These are phyloP conservation scores for Penicillium sp. DNA, from an alignment of 2,329 filamentous ascomycete species.

Conservation along the genomic window DNA sequence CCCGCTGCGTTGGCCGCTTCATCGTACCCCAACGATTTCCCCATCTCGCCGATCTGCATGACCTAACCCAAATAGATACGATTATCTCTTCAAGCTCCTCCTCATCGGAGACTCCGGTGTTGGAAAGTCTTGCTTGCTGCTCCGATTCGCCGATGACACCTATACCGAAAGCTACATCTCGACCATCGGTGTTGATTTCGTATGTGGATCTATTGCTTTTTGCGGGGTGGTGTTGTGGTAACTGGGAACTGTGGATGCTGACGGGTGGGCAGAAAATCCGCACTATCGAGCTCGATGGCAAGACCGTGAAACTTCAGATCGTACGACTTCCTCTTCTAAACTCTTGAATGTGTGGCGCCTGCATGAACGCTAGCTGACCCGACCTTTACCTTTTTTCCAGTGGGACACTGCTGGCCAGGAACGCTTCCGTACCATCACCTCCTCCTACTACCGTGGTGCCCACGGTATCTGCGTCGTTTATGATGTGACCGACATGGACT, in stretches of 20 bases:
- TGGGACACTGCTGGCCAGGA: conserved; percentile 99
- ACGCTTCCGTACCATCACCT: conserved; percentile 99
- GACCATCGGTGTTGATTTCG: conserved; percentile 98
- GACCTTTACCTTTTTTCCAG: conserved; percentile 56
- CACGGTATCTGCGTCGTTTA: conserved; percentile 99
- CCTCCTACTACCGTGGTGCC: conserved; percentile 98
- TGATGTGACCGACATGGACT: conserved; percentile 99
- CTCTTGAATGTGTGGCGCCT: background rate
- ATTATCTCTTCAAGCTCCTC: conserved; percentile 99
- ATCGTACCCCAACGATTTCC: conserved; percentile 10
- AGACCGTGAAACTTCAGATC: conserved; percentile 99
- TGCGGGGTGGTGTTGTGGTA: conserved; percentile 11
- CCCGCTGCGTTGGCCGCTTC: conserved; percentile 4
- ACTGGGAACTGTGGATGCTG: conserved; percentile 25
- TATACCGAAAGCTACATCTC: conserved; percentile 99
- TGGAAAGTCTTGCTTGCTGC: conserved; percentile 97
- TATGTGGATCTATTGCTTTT: conserved; percentile 58
- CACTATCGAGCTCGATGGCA: conserved; percentile 98
- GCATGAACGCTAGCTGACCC: conserved; percentile 23
- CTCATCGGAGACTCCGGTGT: conserved; percentile 99
- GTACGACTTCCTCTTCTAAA: conserved; percentile 60
- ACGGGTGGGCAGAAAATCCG: conserved; percentile 82
- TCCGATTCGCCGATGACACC: conserved; percentile 98
- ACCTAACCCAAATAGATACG: conserved; percentile 74
- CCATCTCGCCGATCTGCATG: conserved; percentile 27